Conservation (phyloP, 805 yeast species). For the Starmerella sp. region DNA sequence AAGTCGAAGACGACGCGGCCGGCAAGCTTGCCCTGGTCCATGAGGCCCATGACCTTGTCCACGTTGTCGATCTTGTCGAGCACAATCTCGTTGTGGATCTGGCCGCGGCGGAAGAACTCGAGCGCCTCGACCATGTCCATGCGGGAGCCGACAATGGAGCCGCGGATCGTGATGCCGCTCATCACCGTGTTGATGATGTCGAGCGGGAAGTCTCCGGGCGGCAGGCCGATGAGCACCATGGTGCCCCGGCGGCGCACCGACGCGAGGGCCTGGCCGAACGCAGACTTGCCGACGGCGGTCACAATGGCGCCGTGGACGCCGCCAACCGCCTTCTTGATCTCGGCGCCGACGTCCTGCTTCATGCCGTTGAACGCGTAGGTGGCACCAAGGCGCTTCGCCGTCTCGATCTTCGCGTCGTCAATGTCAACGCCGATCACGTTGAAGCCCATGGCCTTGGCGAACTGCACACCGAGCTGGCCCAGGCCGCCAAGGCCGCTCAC, state of each 20-base stretch:
- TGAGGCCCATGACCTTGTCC: slow-evolving; percentile 60
- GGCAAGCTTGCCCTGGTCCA: slow-evolving; percentile 74
- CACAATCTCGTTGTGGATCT: slow-evolving; percentile 55
- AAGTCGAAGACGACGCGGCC: slow-evolving; percentile 88
- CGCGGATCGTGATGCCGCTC: slow-evolving; percentile 58
- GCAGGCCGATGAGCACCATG: slow-evolving; percentile 64
- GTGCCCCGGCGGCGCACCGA: slow-evolving; percentile 59
- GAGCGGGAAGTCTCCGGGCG: slow-evolving; percentile 64
- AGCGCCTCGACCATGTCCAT: slow-evolving; percentile 75
- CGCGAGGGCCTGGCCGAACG: slow-evolving; percentile 49
- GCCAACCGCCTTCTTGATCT: slow-evolving; percentile 46
- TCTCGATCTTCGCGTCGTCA: slow-evolving; percentile 49
- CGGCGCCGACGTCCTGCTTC: slow-evolving; percentile 46
- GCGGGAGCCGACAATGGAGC: slow-evolving; percentile 84
- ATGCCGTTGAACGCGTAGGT: slow-evolving; percentile 47
- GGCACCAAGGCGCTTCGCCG: slow-evolving; percentile 47
- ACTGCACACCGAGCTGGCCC: slow-evolving; percentile 64
- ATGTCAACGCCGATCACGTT: slow-evolving; percentile 64
- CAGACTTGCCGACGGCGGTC: slow-evolving; percentile 61
- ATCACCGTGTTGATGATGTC: slow-evolving; percentile 65
- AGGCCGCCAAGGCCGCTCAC: slow-evolving; percentile 72
- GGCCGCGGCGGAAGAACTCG: slow-evolving; percentile 61
- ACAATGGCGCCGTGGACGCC: slow-evolving; percentile 70
- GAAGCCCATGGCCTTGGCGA: slow-evolving; percentile 67
- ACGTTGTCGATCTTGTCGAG: slow-evolving; percentile 52